Base-by-base conservation (phyloP, 805 yeast species). In the Torulaspora microellipsoides region DNA sequence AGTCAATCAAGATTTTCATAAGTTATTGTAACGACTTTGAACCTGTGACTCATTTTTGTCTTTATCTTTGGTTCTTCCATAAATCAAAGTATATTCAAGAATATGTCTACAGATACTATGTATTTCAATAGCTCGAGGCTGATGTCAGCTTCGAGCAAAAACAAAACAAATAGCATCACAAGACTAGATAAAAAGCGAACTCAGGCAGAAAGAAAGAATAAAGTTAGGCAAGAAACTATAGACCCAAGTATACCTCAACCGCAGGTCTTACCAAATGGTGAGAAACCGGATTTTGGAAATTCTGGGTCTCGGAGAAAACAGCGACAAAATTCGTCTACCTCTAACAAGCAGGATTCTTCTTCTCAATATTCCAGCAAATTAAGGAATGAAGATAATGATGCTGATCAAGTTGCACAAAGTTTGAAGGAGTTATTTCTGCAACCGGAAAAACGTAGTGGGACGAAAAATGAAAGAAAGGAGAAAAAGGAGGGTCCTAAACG, bases 81-180 rank as follows among this genome's bases (percentile, higher is more conserved):
- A 20, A 15, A 34, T 13, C 37, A 15, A 17, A 34, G 37, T 28
- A 17, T 20, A 5, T 20, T 20, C 14, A 14, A n/a, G 28, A 36
- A 12, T 5, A 60, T 62, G 66, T 59, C 65, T 13, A 51, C 61
- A 13, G 65, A 60, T 52, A 59, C 66, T 29, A 59, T 52, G 62
- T 60, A 60, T 42, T 46, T 60, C 45, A 60, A 60, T 40, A 62
- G 62, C 46, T 54, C 65, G 28, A 50, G 63, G 46, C 43, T 60
- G 52, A 37, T 59, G 47, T 52, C 56, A 12, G 40, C 59, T 8
- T 52, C 55, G 15, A 48, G 59, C 28, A 60, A 52, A 42, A 59
- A 59, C 43, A 54, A 47, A 43, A 38, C 54, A 15, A 48, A 40
- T 20, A 51, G 45, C 36, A 39, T 45, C 36, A 35, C 44, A 30